Percentiles rank a stretch among this genome's conserved stretches.
Evolutionary conservation across 2,329 filamentous ascomycete species (phyloP).

Genomic region (Aspergillaceae sp.): DNA sequence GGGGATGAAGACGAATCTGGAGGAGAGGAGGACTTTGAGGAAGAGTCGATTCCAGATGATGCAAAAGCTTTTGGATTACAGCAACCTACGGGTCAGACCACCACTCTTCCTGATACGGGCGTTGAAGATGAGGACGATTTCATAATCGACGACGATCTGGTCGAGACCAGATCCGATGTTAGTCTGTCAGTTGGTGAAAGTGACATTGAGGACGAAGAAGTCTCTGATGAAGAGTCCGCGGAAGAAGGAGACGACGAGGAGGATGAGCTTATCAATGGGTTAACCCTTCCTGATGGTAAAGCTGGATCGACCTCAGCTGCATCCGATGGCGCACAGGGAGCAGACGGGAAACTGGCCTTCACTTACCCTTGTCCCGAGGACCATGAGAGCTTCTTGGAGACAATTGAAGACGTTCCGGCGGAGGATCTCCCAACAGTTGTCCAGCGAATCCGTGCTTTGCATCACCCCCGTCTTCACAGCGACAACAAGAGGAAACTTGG

Average conservation of each 20-base stretch:
- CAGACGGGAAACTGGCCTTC: constrained; percentile 55
- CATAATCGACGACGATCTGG: constrained; percentile 75
- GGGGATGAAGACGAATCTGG: constrained; percentile 40
- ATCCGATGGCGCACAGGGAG: constrained; percentile 37
- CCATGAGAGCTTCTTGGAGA: constrained; percentile 62
- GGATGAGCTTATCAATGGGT: constrained; percentile 63
- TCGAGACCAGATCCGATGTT: constrained; percentile 65
- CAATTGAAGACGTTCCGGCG: constrained; percentile 53
- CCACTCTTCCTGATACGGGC: constrained; percentile 44
- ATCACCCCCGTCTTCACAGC: constrained; percentile 76
- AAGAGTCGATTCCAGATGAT: constrained; percentile 45
- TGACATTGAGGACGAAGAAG: constrained; percentile 47
- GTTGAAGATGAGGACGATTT: constrained; percentile 96
- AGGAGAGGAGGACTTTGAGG: constrained; percentile 37
- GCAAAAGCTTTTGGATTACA: constrained; percentile 55
- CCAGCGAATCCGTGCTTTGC: constrained; percentile 82
- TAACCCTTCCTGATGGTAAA: constrained; percentile 39
- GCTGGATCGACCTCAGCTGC: constrained; percentile 16
- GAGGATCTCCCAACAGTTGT: constrained; percentile 68
- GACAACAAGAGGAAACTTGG: constrained; percentile 77
- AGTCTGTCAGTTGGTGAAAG: constrained; percentile 35
- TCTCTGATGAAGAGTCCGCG: constrained; percentile 47
- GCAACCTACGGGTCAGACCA: constrained; percentile 35
- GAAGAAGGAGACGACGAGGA: constrained; percentile 47
- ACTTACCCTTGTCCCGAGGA: constrained; percentile 78